Conservation (phyloP, 257 asterid species). For the Eustoma russellianum region DNA sequence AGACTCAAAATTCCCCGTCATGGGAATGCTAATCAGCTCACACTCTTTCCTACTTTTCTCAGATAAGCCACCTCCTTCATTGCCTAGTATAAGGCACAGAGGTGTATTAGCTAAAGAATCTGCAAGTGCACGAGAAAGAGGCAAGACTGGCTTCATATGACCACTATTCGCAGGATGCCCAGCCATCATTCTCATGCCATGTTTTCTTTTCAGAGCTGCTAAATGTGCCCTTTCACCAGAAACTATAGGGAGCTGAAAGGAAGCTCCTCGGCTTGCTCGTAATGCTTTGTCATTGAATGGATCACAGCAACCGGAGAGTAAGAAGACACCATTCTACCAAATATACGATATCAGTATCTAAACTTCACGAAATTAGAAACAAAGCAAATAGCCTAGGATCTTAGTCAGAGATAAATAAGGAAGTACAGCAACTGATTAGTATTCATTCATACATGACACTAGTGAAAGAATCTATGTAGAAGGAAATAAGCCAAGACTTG, state of each 20-base stretch:
- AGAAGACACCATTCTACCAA: constrained; percentile 64
- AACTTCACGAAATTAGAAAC: not conserved
- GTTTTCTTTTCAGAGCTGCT: constrained; percentile 28
- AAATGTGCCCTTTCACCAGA: constrained; percentile 62
- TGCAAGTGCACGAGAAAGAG: constrained; percentile 43
- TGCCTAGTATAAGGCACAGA: constrained; percentile 73
- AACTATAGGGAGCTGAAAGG: constrained; percentile 82
- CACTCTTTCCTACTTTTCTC: constrained; percentile 35
- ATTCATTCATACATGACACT: no score
- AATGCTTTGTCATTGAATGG: constrained; percentile 96
- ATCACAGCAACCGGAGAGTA: constrained; percentile 94
- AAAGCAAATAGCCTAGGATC: no score
- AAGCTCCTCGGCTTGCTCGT: constrained; percentile 87
- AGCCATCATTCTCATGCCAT: constrained; percentile 64
- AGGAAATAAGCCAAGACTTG: no score
- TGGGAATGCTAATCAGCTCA: constrained; percentile 77
- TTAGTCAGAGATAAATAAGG: not conserved
- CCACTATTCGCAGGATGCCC: constrained; percentile 56
- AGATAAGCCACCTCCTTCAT: constrained; percentile 92
- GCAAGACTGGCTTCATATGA: constrained; percentile 20
- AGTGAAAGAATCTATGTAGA: no score
- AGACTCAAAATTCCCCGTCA: constrained; percentile 84
- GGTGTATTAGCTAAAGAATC: constrained; percentile 40
- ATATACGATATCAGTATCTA: constrained; percentile 1
- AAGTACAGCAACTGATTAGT: not conserved